Percentiles rank a stretch among this genome's conserved stretches.
phyloP scores from a whole-genome alignment of 306 rosid species.

The Vigna mungo region DNA sequence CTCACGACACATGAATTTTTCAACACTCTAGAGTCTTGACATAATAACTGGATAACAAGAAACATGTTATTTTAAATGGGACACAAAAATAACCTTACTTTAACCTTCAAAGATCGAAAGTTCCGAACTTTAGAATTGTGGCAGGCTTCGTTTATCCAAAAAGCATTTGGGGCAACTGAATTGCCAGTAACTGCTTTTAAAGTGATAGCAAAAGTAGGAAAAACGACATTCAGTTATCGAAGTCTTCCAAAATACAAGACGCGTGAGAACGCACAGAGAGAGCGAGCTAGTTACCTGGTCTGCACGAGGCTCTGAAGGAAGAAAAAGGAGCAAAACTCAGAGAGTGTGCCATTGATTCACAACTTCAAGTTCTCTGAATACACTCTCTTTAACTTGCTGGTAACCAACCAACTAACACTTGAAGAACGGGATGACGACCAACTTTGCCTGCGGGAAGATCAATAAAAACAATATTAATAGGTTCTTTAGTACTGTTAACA shows the following conservation, averaged over 20 bases:
- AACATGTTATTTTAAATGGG: neutral
- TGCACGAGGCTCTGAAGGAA: constrained; percentile 68
- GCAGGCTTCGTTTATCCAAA: constrained; percentile 58
- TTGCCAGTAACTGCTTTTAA: constrained; percentile 54
- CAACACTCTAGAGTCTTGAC: neutral
- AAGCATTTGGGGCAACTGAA: constrained; percentile 58
- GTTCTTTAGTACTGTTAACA: too few species aligned
- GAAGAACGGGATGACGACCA: too few species aligned
- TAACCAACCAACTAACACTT: too few species aligned
- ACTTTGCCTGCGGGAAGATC: too few species aligned
- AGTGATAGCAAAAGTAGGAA: constrained; percentile 8
- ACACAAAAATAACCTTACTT: constrained; percentile 53
- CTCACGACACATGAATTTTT: constrained; percentile 11
- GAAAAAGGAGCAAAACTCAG: constrained; percentile 57
- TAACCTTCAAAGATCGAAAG: constrained; percentile 68
- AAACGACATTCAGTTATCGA: constrained; percentile 17
- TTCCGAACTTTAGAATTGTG: constrained; percentile 65
- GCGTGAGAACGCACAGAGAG: neutral
- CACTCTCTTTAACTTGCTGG: too few species aligned
- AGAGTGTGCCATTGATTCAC: constrained; percentile 65
- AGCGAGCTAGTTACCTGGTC: constrained; percentile 56
- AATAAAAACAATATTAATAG: too few species aligned
- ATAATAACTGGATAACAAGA: neutral
- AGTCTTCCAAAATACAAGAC: constrained; percentile 15
- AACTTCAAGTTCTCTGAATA: too few species aligned